phyloP scores from a whole-genome alignment of 2,329 filamentous ascomycete genomes.

The Diaporthe sp. region DNA sequence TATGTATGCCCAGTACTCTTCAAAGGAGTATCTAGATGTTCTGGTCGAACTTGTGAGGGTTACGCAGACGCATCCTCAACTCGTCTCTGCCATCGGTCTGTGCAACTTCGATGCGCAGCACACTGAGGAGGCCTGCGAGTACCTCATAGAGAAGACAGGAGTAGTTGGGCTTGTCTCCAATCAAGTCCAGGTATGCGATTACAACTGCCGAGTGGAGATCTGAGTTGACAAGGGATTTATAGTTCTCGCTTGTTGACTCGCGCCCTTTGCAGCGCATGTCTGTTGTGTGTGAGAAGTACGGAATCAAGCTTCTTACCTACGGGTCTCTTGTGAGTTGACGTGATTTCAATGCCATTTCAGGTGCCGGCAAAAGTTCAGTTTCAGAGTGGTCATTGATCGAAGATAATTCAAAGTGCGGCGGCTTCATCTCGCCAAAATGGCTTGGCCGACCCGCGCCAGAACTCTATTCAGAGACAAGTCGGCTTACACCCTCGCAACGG shows the following conservation, averaged over 20 bases:
- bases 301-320: slow-evolving; percentile 50
- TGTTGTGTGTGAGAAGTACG: slow-evolving; percentile 46
- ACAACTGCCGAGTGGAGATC: neutral
- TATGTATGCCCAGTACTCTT: slow-evolving; percentile 48
- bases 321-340: slow-evolving; percentile 48
- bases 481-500: slow-evolving; percentile 52
- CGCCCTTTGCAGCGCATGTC: slow-evolving; percentile 48
- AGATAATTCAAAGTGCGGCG: slow-evolving; percentile 46
- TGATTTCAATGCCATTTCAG: neutral
- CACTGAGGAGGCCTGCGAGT: slow-evolving; percentile 48
- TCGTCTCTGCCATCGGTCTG: slow-evolving; percentile 49
- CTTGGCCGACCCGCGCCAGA: slow-evolving; percentile 47
- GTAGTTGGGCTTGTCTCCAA: slow-evolving; percentile 49
- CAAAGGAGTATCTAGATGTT: slow-evolving; percentile 51
- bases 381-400: neutral
- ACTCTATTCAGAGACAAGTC: slow-evolving; percentile 46
- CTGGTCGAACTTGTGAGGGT: slow-evolving; percentile 48
- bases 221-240: neutral
- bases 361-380: fast-evolving
- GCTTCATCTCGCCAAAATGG: slow-evolving; percentile 52
- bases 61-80: slow-evolving; percentile 45
- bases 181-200: slow-evolving; percentile 49
- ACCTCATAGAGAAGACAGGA: slow-evolving; percentile 47
- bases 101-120: slow-evolving; percentile 52
- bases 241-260: slow-evolving; percentile 52